Conservation (phyloP, 805 yeast species). For the Geotrichum ghanense region DNA sequence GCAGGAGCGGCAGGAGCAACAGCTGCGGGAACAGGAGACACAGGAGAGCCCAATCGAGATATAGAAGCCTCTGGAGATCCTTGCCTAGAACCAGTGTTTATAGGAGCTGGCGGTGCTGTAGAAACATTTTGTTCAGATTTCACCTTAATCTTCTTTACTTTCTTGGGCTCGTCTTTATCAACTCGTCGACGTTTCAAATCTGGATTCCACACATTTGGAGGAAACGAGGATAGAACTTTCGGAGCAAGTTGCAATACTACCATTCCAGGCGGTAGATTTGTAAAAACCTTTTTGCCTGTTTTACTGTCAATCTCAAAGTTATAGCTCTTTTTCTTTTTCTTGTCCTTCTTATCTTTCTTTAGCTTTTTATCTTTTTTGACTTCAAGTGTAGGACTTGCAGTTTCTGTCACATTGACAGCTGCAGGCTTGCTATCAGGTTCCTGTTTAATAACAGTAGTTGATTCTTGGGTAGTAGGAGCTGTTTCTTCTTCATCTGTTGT, state of each 20-base stretch:
- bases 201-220: conserved; percentile 81
- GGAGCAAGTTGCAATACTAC: conserved; percentile 57
- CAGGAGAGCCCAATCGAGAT: neutral
- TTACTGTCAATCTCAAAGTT: conserved; percentile 13
- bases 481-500: conserved; percentile 30
- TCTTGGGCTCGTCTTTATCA: conserved; percentile 26
- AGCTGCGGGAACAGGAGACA: conserved; percentile 9
- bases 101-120: conserved; percentile 7
- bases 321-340: neutral
- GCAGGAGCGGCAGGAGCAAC: conserved; percentile 30
- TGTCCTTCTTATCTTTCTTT: conserved; percentile 5
- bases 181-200: conserved; percentile 30
- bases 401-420: conserved; percentile 9
- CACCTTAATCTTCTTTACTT: conserved; percentile 19
- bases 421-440: conserved; percentile 13
- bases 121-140: conserved; percentile 8
- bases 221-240: conserved; percentile 51
- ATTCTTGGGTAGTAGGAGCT: conserved; percentile 5
- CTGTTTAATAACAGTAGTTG: conserved; percentile 2
- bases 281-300: conserved; percentile 27
- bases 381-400: conserved; percentile 4
- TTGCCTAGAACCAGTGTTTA: conserved; percentile 19
- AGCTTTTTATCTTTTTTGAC: neutral
- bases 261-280: conserved; percentile 38
- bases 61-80: conserved; percentile 25